These are phyloP conservation scores for Lodderomyces parapsilosis DNA, from an alignment of 1,139 yeast species.

Conservation along the genomic window DNA sequence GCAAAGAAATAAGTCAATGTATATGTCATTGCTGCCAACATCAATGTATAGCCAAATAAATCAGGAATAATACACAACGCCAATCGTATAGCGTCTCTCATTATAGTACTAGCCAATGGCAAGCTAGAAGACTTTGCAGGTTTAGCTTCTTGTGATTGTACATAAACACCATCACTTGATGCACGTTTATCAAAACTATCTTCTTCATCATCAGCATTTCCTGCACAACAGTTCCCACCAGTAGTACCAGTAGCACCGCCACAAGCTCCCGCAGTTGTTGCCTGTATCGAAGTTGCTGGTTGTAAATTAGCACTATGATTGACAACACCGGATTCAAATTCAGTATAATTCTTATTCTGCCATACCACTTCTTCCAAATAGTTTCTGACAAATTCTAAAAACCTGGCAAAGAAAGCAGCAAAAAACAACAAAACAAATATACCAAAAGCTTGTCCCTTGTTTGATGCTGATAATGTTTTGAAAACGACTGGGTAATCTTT, in stretches of 20 bases:
- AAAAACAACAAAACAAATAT: slow-evolving; percentile 61
- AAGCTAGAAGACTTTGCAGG: slow-evolving; percentile 9
- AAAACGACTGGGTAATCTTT: slow-evolving; percentile 61
- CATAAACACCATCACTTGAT: slow-evolving; percentile 5
- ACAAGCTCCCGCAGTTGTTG: too few species aligned
- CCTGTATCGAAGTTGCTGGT: slow-evolving; percentile 1
- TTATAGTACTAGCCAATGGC: slow-evolving; percentile 27
- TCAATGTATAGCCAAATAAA: slow-evolving; percentile 63
- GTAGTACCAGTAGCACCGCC: not conserved
- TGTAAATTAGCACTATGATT: slow-evolving; percentile 10
- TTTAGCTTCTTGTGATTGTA: slow-evolving; percentile 3
- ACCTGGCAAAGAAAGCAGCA: slow-evolving; percentile 57
- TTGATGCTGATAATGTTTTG: slow-evolving; percentile 48
- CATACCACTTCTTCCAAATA: slow-evolving; percentile 69
- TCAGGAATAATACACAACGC: slow-evolving; percentile 59
- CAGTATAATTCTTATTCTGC: slow-evolving; percentile 34
- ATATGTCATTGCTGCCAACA: slow-evolving; percentile 78
- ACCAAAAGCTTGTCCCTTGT: slow-evolving; percentile 66
- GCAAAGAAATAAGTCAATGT: slow-evolving; percentile 69
- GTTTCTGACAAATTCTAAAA: slow-evolving; percentile 55
- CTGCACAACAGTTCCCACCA: slow-evolving; percentile 1
- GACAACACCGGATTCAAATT: slow-evolving; percentile 12
- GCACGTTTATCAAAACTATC: slow-evolving; percentile 6
- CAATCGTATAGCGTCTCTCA: slow-evolving; percentile 56
- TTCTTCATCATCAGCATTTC: slow-evolving; percentile 1